phyloP scores from a whole-genome alignment of 306 rosid species.

The Myrica gale region DNA sequence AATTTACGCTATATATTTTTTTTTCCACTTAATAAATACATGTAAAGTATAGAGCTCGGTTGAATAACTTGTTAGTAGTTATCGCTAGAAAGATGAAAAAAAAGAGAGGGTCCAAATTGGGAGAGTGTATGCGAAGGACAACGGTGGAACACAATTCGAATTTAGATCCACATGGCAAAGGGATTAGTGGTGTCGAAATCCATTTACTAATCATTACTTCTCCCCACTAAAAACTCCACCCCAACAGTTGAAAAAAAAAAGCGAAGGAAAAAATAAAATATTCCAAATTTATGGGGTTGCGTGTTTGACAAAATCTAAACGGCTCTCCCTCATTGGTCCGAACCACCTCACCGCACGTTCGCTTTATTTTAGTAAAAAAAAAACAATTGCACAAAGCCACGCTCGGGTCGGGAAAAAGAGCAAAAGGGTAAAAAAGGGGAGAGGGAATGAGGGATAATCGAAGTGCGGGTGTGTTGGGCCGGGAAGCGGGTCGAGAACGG shows the following conservation, averaged over 20 bases:
- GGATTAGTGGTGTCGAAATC: slow-evolving; percentile 52
- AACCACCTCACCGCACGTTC: slow-evolving; percentile 35
- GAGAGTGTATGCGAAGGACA: slow-evolving; percentile 38
- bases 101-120: slow-evolving; percentile 37
- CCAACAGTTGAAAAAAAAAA: slow-evolving; percentile 24
- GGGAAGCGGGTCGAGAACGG: slow-evolving; percentile 17
- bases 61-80: not conserved
- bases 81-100: not conserved
- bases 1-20: too few relatives aligned
- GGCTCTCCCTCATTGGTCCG: slow-evolving; percentile 35
- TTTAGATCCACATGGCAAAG: slow-evolving; percentile 46
- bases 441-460: slow-evolving; percentile 17
- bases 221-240: slow-evolving; percentile 48
- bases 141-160: slow-evolving; percentile 57
- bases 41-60: too few relatives aligned
- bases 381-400: not conserved
- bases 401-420: not conserved
- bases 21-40: too few relatives aligned
- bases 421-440: not conserved
- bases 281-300: slow-evolving; percentile 33
- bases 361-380: slow-evolving; percentile 11
- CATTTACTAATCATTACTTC: slow-evolving; percentile 62
- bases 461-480: slow-evolving; percentile 36
- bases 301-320: slow-evolving; percentile 43
- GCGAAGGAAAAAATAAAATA: slow-evolving; percentile 7